Evolutionary conservation across 805 yeast species (phyloP), one percentile per base, ranked within the genome.

Genomic region (Tetrapisispora iriomotensis): DNA sequence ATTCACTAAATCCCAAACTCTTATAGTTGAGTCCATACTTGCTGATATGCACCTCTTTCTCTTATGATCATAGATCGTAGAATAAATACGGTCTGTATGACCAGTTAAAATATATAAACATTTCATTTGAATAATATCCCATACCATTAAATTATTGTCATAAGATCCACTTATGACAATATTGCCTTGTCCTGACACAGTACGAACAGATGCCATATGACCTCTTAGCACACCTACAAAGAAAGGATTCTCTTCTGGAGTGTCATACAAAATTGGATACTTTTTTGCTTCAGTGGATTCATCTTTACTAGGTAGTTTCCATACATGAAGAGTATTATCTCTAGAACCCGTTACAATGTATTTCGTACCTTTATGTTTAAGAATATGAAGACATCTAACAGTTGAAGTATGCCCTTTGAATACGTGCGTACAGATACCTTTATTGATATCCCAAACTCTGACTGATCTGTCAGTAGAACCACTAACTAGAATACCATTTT

Each of bases 391-490:
- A 56, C 96, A 90, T 55, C 97, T 71, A 18, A 88, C 95, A 0
- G 97, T 88, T 0, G 96, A 85, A 0, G 88, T 79, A 54, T 88
- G 97, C 0, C 96, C 96, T 41, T 79, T 70, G 57, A 92, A 86
- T 2, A 92, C 75, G 60, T 90, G 96, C 0, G 96, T 85, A 58
- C 97, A 90, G 46, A 72, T 72, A 2, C 90, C 95, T 18, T 82
- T 77, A 40, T 74, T 71, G 45, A 88, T 77, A 56, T 88, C 85
- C 98, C 98, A 92, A 4, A 92, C 77, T 42, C 98, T 72, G 3
- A 92, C 94, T 0, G 95, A 80, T 49, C 96, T 73, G 62, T 92
- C 98, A 0, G 96, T 90, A 2, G 95, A 82, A 0, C 97, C 98
- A 43, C 94, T 82, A 1, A 90, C 95, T 33, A 92, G 68, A 3